Evolutionary conservation across 805 yeast species (phyloP).

Genomic region (Saccharomycopsis capsularis): DNA sequence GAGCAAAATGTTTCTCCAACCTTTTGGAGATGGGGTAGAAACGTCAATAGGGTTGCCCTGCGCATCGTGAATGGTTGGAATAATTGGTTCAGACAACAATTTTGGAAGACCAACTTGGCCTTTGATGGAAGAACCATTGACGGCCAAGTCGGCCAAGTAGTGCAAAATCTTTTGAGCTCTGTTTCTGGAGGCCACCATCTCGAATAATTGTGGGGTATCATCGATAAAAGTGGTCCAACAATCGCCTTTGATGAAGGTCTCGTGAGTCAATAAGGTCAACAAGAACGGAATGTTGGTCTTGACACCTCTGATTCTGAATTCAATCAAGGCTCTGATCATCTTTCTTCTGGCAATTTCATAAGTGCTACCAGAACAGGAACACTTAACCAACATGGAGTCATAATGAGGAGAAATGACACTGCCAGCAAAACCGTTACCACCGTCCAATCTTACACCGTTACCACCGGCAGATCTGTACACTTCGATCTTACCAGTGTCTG

Average conservation of each 20-base stretch:
- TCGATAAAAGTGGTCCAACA: slow-evolving; percentile 99
- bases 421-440: slow-evolving; percentile 98
- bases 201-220: slow-evolving; percentile 94
- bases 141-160: slow-evolving; percentile 88
- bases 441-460: slow-evolving; percentile 97
- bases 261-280: slow-evolving; percentile 84
- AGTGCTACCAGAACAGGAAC: slow-evolving; percentile 95
- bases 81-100: slow-evolving; percentile 61
- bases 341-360: slow-evolving; percentile 95
- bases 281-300: slow-evolving; percentile 97
- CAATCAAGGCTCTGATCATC: slow-evolving; percentile 94
- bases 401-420: slow-evolving; percentile 94
- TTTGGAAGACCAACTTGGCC: slow-evolving; percentile 95
- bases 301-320: slow-evolving; percentile 98
- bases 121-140: slow-evolving; percentile 91
- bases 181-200: slow-evolving; percentile 90
- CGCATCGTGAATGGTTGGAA: slow-evolving; percentile 65
- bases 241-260: slow-evolving; percentile 73
- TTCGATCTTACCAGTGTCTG: slow-evolving; percentile 97
- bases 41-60: slow-evolving; percentile 51
- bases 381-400: slow-evolving; percentile 96
- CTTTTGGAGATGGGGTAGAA: slow-evolving; percentile 52
- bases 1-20: slow-evolving; percentile 88
- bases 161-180: slow-evolving; percentile 91
- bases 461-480: slow-evolving; percentile 99